Base-by-base conservation (phyloP, 148 eudicot species). In the Rheum nobile region DNA sequence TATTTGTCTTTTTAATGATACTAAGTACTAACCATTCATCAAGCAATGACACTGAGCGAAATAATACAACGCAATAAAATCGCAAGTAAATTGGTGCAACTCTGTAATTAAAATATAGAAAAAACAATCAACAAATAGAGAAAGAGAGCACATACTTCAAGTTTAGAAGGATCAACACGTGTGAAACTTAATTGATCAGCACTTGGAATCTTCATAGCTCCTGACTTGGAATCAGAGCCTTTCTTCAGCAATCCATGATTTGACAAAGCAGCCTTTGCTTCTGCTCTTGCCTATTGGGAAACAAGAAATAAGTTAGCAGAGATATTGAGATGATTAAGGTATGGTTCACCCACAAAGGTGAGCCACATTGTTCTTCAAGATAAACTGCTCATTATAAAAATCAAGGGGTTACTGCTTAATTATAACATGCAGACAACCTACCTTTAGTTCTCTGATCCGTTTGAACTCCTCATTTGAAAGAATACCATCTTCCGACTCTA, bases 391-490 rank as follows among this genome's bases (percentile, higher is more conserved):
- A 26, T 11, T 26, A 57, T 26, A 17, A 57, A 57, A 26, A 26
- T n/a, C 16, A 57, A 29, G 35, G 61, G 37, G 41, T 34, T 31
- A 32, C 21, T 65, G 22, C 12, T 8, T 14, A 70, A 34, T 52
- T 17, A 71, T 65, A 54, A 16, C 29, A 73, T 7, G 77, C 32
- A 82, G 69, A 41, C 57, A 72, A 22, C 76, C 37, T 76, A 95
- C 99, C 94, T 90, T 87, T 69, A 90, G 79, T 75, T 84, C 88
- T 86, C 78, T 91, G 68, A 95, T 91, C 75, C 85, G 84, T 68
- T 81, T 83, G 86, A 90, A 90, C 71, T 95, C 93, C 87, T 95
- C 99, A 65, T 95, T 90, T 39, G 99, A 91, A 72, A 88, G 87
- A 73, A 95, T 91, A 67, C 81, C 89, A 86, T 91, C 96, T 39